phyloP scores from a whole-genome alignment of 768 basidiomycete species.

The Leccinellum albellum region DNA sequence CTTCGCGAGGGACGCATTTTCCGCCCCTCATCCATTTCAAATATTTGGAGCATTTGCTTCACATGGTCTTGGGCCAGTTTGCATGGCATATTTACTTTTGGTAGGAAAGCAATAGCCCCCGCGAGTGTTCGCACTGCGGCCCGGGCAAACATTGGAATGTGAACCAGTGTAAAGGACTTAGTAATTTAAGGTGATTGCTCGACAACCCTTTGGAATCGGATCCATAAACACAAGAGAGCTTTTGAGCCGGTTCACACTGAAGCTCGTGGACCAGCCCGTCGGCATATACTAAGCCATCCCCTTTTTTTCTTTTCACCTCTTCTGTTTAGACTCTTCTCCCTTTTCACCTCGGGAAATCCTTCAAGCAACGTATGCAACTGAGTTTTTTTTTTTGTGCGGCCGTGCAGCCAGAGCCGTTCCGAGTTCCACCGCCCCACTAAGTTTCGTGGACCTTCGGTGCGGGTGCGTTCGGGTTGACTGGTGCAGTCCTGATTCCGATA shows the following conservation, averaged over 20 bases:
- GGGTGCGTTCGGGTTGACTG: background rate
- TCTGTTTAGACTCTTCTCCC: background rate
- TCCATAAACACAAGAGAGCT: background rate
- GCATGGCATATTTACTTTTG: background rate
- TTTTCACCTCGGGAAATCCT: slow-evolving; percentile 1
- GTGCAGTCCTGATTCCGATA: background rate
- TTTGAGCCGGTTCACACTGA: background rate
- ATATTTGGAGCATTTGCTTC: background rate
- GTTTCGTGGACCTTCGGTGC: background rate
- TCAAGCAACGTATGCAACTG: background rate
- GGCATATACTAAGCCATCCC: background rate
- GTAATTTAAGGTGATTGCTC: background rate
- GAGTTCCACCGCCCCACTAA: background rate
- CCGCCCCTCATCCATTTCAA: background rate
- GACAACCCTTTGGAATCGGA: background rate
- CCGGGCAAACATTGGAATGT: background rate
- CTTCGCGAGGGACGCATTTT: background rate
- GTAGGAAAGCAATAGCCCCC: background rate
- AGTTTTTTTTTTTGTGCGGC: background rate
- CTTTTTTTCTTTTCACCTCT: background rate
- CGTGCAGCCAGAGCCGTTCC: background rate
- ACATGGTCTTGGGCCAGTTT: background rate
- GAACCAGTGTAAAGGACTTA: background rate
- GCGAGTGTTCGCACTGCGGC: slow-evolving; percentile 10
- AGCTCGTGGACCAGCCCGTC: background rate